Evolutionary conservation across 2,329 filamentous ascomycete species (phyloP).

Genomic region (Huntiella savannae): DNA sequence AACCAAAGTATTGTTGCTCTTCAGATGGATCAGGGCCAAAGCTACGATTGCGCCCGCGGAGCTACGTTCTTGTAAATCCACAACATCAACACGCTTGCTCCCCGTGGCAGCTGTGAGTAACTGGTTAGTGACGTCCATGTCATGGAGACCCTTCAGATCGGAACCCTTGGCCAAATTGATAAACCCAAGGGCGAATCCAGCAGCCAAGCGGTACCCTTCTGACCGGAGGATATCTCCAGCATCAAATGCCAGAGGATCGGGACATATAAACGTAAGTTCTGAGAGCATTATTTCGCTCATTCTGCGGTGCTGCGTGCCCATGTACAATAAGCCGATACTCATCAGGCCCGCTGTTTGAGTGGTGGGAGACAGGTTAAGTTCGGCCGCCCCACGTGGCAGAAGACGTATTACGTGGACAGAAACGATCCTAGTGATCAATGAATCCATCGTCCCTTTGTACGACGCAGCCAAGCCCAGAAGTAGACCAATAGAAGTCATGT

Average conservation of each 20-base stretch:
- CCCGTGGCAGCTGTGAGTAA: conserved; percentile 70
- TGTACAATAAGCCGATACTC: conserved; percentile 90
- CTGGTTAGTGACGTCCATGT: conserved; percentile 83
- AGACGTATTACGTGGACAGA: conserved; percentile 94
- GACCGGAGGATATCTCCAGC: conserved; percentile 73
- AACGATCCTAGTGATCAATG: conserved; percentile 73
- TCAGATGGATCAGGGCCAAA: conserved; percentile 87
- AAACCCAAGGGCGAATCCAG: conserved; percentile 79
- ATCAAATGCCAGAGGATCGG: conserved; percentile 32
- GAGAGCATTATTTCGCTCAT: conserved; percentile 99
- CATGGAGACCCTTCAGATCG: conserved; percentile 72
- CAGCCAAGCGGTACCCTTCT: conserved; percentile 89
- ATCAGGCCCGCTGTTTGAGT: conserved; percentile 94
- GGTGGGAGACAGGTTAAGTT: conserved; percentile 78
- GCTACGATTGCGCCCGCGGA: conserved; percentile 87
- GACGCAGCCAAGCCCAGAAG: conserved; percentile 81
- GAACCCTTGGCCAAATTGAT: conserved; percentile 89
- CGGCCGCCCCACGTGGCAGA: conserved; percentile 78
- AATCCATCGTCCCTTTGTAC: conserved; percentile 94
- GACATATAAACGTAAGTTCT: conserved; percentile 62
- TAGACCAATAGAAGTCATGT: conserved; percentile 96
- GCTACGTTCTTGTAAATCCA: conserved; percentile 82
- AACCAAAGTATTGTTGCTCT: conserved; percentile 71
- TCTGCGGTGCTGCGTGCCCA: conserved; percentile 82
- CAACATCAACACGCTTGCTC: conserved; percentile 75